Percentiles rank a stretch among this genome's conserved stretches.
These are phyloP conservation scores for Clavulina sp. DNA, from an alignment of 768 basidiomycete species.

Conservation along the genomic window DNA sequence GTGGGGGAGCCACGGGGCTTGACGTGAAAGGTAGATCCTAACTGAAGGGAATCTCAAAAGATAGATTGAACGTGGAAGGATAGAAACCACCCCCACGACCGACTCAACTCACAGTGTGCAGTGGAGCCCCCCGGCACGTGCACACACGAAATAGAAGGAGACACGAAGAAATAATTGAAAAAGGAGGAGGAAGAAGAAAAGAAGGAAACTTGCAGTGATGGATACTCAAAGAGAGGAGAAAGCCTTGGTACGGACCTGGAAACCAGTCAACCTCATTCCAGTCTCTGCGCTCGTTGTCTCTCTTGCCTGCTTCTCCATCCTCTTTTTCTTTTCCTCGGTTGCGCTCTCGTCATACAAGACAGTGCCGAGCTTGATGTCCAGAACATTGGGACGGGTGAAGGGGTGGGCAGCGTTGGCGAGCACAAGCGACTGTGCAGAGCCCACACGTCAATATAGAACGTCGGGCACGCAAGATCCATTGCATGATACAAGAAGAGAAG, in stretches of 20 bases:
- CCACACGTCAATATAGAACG: too few species aligned
- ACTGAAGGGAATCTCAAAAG: too few species aligned
- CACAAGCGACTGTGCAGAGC: slow-evolving; percentile 44
- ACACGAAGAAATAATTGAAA: neutral
- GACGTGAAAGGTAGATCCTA: too few species aligned
- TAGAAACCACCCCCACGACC: too few species aligned
- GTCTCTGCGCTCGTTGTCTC: slow-evolving; percentile 56
- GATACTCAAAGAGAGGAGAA: slow-evolving; percentile 6
- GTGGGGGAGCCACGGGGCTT: too few species aligned
- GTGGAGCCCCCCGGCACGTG: too few species aligned
- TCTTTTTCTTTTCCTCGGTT: slow-evolving; percentile 50
- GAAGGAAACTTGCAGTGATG: too few species aligned
- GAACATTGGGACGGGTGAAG: slow-evolving; percentile 67
- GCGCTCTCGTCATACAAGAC: slow-evolving; percentile 56
- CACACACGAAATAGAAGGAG: neutral
- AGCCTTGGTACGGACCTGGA: slow-evolving; percentile 78
- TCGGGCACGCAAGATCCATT: too few species aligned
- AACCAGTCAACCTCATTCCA: slow-evolving; percentile 75
- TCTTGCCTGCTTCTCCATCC: slow-evolving; percentile 56
- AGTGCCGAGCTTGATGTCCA: slow-evolving; percentile 90
- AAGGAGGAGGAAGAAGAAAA: neutral
- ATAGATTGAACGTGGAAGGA: too few species aligned
- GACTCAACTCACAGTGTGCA: too few species aligned
- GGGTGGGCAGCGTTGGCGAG: slow-evolving; percentile 63
- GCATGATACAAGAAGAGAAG: neutral